Base-by-base conservation (phyloP, 306 rosid species). In the Begonia masoniana region DNA sequence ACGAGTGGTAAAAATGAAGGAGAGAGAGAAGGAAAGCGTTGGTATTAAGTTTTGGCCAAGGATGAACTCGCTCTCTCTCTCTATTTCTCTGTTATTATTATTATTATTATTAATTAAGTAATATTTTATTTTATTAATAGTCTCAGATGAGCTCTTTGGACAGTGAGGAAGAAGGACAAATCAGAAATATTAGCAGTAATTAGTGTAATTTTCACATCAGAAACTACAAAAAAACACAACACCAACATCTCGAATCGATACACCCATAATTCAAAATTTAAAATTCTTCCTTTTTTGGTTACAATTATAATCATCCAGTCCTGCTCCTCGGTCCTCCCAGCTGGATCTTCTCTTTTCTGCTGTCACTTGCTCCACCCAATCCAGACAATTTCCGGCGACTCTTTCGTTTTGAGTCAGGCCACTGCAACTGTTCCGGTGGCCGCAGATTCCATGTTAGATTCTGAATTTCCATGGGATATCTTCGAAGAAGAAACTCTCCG, bases 361-460 rank as follows among this genome's bases (percentile, higher is more conserved):
- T n/a, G 12, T 12, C 23, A 10, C 46, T 36, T 16, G 13, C 16
- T 13, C 16, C 7, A 31, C 39, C 39, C 39, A 31, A 31, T 31
- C 39, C 39, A 31, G 39, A 31, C 9, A 31, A 31, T 31, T 31
- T 7, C 39, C 39, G 8, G 39, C 39, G 5, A 21, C 14, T 46
- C 14, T 47, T 47, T 47, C 4, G n/a, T 51, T 50, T 16, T 3
- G 12, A 46, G 70, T 71, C 69, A 89, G 67, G 91, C 83, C 15
- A 89, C 97, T 9, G 68, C 77, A 50, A 89, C 89, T 14, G 87
- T 71, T 43, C 80, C 94, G 9, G 89, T 57, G 39, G 39, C 39
- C 8, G 39, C 39, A 26, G 35, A 26, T 26, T 26, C 35, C 2
- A 1, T 26, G 8, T 5, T 31, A 31, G 39, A 31, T 31, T 31